phyloP scores from a whole-genome alignment of 176 grass and related monocot species.

The Lolium multiflorum region DNA sequence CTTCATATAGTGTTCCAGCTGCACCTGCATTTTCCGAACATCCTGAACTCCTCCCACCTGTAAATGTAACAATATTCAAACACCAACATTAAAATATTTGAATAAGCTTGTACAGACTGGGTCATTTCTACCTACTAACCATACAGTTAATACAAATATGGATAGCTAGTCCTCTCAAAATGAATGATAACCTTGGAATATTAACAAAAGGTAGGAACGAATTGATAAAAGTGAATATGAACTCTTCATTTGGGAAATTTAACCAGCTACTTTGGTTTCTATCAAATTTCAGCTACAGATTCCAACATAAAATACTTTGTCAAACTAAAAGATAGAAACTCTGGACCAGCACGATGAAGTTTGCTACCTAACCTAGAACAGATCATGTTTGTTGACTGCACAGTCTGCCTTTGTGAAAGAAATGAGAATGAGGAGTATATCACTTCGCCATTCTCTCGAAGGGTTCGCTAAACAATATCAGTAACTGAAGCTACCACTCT shows the following conservation, averaged over 20 bases:
- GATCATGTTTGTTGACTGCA: not conserved
- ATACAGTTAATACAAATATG: conserved; percentile 23
- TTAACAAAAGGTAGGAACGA: not conserved
- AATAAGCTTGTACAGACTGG: conserved; percentile 19
- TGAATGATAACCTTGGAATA: conserved; percentile 13
- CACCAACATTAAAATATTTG: conserved; percentile 18
- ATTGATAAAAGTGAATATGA: not conserved
- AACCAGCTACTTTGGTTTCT: not conserved
- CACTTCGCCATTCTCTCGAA: not conserved
- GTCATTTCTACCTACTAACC: conserved; percentile 29
- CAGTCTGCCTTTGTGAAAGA: conserved; percentile 13
- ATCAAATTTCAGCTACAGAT: conserved; percentile 9
- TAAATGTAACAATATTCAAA: conserved; percentile 31
- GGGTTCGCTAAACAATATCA: conserved; percentile 25
- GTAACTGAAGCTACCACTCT: conserved; percentile 3
- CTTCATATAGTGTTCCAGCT: conserved; percentile 97
- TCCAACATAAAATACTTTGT: conserved; percentile 12
- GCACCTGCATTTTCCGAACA: conserved; percentile 87
- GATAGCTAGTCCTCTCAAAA: conserved; percentile 23
- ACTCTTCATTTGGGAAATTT: not conserved
- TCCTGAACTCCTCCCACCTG: conserved; percentile 84
- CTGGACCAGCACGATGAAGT: conserved; percentile 15
- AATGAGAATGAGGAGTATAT: conserved; percentile 23
- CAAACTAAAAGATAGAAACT: conserved; percentile 12
- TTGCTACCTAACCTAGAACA: conserved; percentile 32